phyloP scores from a whole-genome alignment of 345 rosid species.

The Eucalyptus erythrocorys region DNA sequence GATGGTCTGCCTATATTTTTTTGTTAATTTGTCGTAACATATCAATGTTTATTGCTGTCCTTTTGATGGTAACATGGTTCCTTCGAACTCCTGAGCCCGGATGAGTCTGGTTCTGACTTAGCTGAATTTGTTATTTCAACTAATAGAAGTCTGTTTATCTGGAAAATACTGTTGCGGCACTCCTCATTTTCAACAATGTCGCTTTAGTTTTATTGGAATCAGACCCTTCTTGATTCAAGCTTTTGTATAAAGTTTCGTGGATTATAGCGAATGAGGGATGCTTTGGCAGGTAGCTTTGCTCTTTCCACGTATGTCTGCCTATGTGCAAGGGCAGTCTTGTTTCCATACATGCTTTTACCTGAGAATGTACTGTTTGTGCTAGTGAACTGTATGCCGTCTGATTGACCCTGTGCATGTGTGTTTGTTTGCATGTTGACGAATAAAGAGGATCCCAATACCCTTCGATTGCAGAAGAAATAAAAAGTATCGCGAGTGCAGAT shows the following conservation, averaged over 20 bases:
- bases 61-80: not conserved
- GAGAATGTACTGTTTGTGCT: conserved; percentile 6
- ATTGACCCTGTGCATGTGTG: conserved; percentile 53
- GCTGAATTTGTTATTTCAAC: not conserved
- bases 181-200: not conserved
- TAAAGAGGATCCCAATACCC: conserved; percentile 73
- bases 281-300: not conserved
- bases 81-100: not conserved
- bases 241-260: not conserved
- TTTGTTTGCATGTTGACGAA: conserved; percentile 59
- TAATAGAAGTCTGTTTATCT: not conserved
- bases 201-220: not conserved
- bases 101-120: not conserved
- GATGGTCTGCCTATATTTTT: not conserved
- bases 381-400: conserved; percentile 37
- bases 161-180: not conserved
- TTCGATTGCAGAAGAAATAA: conserved; percentile 72
- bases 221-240: not conserved
- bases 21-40: not conserved
- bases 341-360: not conserved
- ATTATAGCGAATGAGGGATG: not conserved
- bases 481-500: conserved; percentile 56
- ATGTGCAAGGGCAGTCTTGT: not conserved
- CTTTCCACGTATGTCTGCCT: not conserved
- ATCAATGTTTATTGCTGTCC: not conserved